Evolutionary conservation across 306 rosid species (phyloP).

Genomic region (Urtica urens): DNA sequence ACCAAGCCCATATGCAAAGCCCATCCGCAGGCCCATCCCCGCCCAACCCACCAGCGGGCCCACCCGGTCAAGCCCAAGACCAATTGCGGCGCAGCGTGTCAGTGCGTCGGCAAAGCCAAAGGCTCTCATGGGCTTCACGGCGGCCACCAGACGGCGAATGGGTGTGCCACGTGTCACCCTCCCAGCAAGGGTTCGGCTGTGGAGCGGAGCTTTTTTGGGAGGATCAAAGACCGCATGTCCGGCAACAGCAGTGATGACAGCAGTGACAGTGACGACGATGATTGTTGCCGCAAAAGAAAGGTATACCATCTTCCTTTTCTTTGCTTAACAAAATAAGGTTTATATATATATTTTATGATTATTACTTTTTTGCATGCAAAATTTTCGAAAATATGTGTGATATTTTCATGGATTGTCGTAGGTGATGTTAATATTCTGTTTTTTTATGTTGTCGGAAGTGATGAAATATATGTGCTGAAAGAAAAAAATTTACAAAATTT

Average conservation of each 20-base stretch:
- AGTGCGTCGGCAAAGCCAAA: neutral
- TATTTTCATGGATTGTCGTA: no score
- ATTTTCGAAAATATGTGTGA: no score
- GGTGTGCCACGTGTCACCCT: neutral
- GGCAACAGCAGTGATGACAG: constrained; percentile 1
- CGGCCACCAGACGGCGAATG: neutral
- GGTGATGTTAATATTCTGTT: no score
- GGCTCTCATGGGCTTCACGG: neutral
- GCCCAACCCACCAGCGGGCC: neutral
- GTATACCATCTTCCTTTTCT: constrained; percentile 2
- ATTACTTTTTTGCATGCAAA: no score
- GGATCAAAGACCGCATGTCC: constrained; percentile 17
- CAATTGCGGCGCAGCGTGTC: neutral
- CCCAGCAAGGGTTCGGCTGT: neutral
- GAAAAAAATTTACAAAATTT: no score
- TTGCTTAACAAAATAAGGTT: no score
- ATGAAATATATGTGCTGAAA: no score
- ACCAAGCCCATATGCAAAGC: neutral
- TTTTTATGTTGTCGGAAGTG: no score
- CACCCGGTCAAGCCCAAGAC: constrained; percentile 1
- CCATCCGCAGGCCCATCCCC: neutral
- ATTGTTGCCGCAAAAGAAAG: constrained; percentile 8
- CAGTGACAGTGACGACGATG: neutral
- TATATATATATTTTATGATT: no score
- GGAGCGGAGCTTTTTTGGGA: constrained; percentile 27